Base-by-base conservation (phyloP, 371 early-diverging fungal genomes). In the Actinomortierella wolfii region DNA sequence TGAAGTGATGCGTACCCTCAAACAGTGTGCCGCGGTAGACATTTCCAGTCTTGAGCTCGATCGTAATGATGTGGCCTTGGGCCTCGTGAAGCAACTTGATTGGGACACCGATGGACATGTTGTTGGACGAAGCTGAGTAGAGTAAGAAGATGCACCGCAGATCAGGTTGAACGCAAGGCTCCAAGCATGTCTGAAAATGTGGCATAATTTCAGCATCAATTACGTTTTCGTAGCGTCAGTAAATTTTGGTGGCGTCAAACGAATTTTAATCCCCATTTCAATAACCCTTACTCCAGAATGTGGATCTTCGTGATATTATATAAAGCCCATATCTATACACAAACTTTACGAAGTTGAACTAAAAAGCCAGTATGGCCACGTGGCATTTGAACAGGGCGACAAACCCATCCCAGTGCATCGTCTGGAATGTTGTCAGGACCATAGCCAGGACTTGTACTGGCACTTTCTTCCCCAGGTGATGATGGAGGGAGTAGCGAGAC, bases 51-150 rank as follows among this genome's bases (percentile, higher is more conserved):
- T 94, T 94, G 47, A 97, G 86, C 80, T 98, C 98, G 54, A 98
- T 82, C 24, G 96, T 94, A 54, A 99, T 88, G 56, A 95, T 89
- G 78, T 97, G 97, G 77, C 97, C 98, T 77, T 92, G 90, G 76
- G 96, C 90, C 89, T 99, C 98, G 78, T 99, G 97, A 61, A 99
- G 88, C 59, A 98, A 87, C 87, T 97, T 95, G 67, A 96, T 89
- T 39, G 95, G 95, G 57, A 95, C 93, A 44, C 97, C 97, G 65
- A 96, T 92, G 26, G 94, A 91, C 94, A 94, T 94, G 51, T 21
- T 77, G 66, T 34, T 34, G 34, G 34, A 6, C n/a, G n/a, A n/a
- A n/a, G n/a, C 34, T 34, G 34, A 11, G 34, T 34, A 11, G 4
- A 11, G 34, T 34, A 6, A 6, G 34, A 34, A 11, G 11, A 11